Evolutionary conservation across 495 filamentous ascomycete species (phyloP).

Genomic region (Xylaria longipes): DNA sequence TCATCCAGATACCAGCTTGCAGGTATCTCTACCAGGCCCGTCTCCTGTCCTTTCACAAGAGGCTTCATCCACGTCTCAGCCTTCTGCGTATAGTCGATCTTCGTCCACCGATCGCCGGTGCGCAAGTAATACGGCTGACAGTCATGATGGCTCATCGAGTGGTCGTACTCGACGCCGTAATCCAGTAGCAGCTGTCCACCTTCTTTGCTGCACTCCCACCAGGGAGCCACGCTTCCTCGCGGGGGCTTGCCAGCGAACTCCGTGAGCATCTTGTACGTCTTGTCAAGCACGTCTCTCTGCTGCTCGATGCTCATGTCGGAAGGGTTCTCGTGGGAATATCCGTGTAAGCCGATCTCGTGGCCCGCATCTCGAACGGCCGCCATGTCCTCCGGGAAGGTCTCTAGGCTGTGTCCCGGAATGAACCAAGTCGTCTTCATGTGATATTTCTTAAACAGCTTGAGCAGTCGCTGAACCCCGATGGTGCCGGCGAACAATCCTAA

Average conservation of each 20-base stretch:
- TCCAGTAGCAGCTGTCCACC: slow-evolving; percentile 69
- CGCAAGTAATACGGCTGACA: slow-evolving; percentile 63
- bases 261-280: slow-evolving; percentile 74
- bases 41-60: slow-evolving; percentile 49
- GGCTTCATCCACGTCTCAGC: slow-evolving; percentile 65
- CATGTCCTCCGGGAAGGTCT: slow-evolving; percentile 79
- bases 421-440: slow-evolving; percentile 86
- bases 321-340: slow-evolving; percentile 80
- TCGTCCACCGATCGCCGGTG: slow-evolving; percentile 52
- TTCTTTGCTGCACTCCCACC: slow-evolving; percentile 73
- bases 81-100: slow-evolving; percentile 60
- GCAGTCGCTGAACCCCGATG: slow-evolving; percentile 70
- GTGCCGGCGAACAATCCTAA: slow-evolving; percentile 75
- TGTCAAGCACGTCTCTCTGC: slow-evolving; percentile 76
- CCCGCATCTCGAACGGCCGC: slow-evolving; percentile 73
- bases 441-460: slow-evolving; percentile 80
- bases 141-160: slow-evolving; percentile 61
- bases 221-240: slow-evolving; percentile 68
- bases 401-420: slow-evolving; percentile 80
- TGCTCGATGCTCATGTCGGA: slow-evolving; percentile 75
- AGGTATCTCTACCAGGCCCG: slow-evolving; percentile 62
- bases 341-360: slow-evolving; percentile 80
- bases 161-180: slow-evolving; percentile 69
- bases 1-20: slow-evolving; percentile 65
- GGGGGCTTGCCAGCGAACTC: slow-evolving; percentile 79